Conservation (phyloP, 441 rosid species). For the Cnidoscolus chayamansa region DNA sequence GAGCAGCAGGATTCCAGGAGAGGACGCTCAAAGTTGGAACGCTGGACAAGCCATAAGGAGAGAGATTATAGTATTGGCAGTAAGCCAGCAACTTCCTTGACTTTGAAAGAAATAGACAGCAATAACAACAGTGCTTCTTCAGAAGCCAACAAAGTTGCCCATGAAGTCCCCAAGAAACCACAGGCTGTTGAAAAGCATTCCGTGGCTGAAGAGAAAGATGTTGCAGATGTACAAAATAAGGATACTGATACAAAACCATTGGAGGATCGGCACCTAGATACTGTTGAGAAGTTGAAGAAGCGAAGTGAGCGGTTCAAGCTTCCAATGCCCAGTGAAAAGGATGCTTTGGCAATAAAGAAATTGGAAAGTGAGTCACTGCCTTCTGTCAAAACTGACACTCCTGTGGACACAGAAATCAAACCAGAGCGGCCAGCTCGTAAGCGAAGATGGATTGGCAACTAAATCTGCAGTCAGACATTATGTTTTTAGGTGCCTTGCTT, state of each 20-base stretch:
- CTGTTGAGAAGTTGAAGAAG: constrained; percentile 96
- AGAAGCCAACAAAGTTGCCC: constrained; percentile 33
- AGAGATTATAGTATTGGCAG: constrained; percentile 56
- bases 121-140: constrained; percentile 40
- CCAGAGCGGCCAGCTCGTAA: constrained; percentile 94
- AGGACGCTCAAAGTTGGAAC: constrained; percentile 89
- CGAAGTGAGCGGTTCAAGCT: constrained; percentile 97
- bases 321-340: constrained; percentile 90
- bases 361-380: constrained; percentile 57
- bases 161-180: constrained; percentile 36
- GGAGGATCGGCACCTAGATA: constrained; percentile 79
- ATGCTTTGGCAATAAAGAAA: constrained; percentile 50
- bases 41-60: constrained; percentile 96
- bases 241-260: constrained; percentile 50
- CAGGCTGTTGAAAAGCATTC: constrained; percentile 42
- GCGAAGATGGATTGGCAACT: constrained; percentile 80
- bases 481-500: constrained; percentile 17
- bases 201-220: constrained; percentile 47
- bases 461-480: constrained; percentile 26
- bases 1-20: constrained; percentile 72
- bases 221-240: constrained; percentile 47
- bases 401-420: constrained; percentile 63
- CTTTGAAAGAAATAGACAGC: constrained; percentile 57
- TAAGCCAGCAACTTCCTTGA: constrained; percentile 64
- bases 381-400: constrained; percentile 51